Evolutionary conservation across 345 rosid species (phyloP), one percentile per base, ranked within the genome.

Genomic region (Gossypium bickii): DNA sequence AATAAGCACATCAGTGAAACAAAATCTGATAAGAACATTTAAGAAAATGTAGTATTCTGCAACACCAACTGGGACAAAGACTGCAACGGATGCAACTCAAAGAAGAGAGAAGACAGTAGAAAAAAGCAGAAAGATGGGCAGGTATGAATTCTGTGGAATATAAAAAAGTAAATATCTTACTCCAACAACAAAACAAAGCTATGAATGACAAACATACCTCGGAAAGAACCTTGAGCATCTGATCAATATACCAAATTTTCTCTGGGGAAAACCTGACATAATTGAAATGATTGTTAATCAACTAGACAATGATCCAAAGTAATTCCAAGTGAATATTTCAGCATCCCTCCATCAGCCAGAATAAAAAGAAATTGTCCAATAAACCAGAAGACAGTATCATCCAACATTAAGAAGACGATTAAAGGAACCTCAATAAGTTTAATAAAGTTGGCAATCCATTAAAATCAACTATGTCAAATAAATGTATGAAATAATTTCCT

Each of bases 201-300:
- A 17, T 27, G 47, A n/a, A 44, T 16, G 20, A 27, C 22, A 48
- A 43, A 70, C 4, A 78, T 92, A 93, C 99, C 99, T 96, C 92
- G 12, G 92, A 85, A 55, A 96, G 95, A 87, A 93, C 99, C 92
- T 89, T 95, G 83, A 95, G 92, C 99, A 96, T 96, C 89, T 93
- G 98, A 86, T 93, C 97, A 76, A 93, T 90, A 85, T 96, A 91
- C 99, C 99, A 95, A 45, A 88, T 83, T 83, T 95, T 95, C 79
- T 95, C 98, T 2, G 93, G 92, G 75, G 99, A 90, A 88, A 90
- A 95, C 97, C 99, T 95, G 76, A 78, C 81, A 69, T 45, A 81
- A 65, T 75, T 79, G 71, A 87, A 57, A 75, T 63, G 22, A 74
- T 52, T 65, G 52, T 80, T 71, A 80, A 71, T 48, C 60, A 77